Base-by-base conservation (phyloP, 208 protist species). In the Trypanosoma theileri region DNA sequence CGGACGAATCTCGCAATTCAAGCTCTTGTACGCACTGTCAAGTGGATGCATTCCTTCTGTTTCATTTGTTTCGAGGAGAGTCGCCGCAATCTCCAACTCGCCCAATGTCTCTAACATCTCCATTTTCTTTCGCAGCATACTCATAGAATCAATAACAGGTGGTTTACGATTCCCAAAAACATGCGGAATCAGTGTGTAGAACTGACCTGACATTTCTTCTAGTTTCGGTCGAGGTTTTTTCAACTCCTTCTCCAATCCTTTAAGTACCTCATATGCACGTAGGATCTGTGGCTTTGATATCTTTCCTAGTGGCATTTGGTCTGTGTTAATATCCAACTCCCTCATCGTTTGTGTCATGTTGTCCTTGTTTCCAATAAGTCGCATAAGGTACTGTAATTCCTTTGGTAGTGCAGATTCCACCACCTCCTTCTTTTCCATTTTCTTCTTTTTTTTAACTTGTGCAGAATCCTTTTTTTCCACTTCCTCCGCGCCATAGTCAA, bases 141-240 rank as follows among this genome's bases (percentile, higher is more conserved):
- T 46, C 24, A 68, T 55, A 14, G 66, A 71, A 68, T 76, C 79
- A 75, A 91, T 93, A 1, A 91, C 59, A 52, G 86, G 84, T 3
- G 80, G 85, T 3, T 71, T 61, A 11, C 58, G 62, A 55, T 86
- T 82, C 45, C 91, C 86, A 73, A 94, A 89, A 61, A 85, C 75
- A 69, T 93, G 88, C 4, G 88, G 86, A 64, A 93, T 92, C 45
- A 94, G 71, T 8, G 91, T 92, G 82, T 92, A 92, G 76, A 96
- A 94, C 13, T 70, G 75, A 45, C 61, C 75, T 12, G 81, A 82
- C 48, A 66, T 48, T n/a, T 71, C 63, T 68, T 82, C 73, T 57
- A 88, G 65, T 26, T 81, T 54, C 0, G 80, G 66, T 1, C n/a
- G 58, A 46, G 62, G 70, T 69, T 88, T 86, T 59, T 81, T 85